phyloP scores from a whole-genome alignment of 1,284 basidiomycete species.

The Fomitopsis pinicola region DNA sequence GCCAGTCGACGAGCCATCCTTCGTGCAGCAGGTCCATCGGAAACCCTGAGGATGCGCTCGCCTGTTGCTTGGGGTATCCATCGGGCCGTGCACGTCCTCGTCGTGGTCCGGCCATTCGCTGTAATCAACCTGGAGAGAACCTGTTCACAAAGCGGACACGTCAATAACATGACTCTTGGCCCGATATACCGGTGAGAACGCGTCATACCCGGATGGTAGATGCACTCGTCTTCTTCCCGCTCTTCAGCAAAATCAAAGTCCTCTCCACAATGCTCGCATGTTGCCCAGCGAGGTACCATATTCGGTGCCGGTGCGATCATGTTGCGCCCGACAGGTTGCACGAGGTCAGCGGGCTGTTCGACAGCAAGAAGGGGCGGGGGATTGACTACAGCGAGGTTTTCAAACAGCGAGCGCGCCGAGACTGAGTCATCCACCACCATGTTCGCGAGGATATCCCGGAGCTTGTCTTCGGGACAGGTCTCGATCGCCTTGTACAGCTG shows the following conservation, averaged over 20 bases:
- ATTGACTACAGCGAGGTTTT: slow-evolving; percentile 36
- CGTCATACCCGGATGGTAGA: slow-evolving; percentile 13
- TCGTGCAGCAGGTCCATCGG: slow-evolving; percentile 11
- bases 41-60: slow-evolving; percentile 36
- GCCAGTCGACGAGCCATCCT: slow-evolving; percentile 18
- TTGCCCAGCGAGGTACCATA: slow-evolving; percentile 38
- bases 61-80: slow-evolving; percentile 32
- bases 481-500: slow-evolving; percentile 38
- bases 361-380: neutral
- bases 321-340: neutral
- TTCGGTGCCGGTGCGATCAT: neutral
- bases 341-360: too few relatives aligned
- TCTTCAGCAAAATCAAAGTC: slow-evolving; percentile 30
- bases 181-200: neutral
- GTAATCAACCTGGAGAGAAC: slow-evolving; percentile 35
- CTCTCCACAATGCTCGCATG: slow-evolving; percentile 35
- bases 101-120: slow-evolving; percentile 41
- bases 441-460: slow-evolving; percentile 34
- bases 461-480: slow-evolving; percentile 35
- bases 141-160: slow-evolving; percentile 15
- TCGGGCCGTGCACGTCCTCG: slow-evolving; percentile 41
- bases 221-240: slow-evolving; percentile 34
- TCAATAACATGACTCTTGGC: neutral
- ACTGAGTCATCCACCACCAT: slow-evolving; percentile 36
- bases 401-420: slow-evolving; percentile 37